These are phyloP conservation scores for Trametes meyenii DNA, from an alignment of 768 basidiomycete species.

Conservation along the genomic window DNA sequence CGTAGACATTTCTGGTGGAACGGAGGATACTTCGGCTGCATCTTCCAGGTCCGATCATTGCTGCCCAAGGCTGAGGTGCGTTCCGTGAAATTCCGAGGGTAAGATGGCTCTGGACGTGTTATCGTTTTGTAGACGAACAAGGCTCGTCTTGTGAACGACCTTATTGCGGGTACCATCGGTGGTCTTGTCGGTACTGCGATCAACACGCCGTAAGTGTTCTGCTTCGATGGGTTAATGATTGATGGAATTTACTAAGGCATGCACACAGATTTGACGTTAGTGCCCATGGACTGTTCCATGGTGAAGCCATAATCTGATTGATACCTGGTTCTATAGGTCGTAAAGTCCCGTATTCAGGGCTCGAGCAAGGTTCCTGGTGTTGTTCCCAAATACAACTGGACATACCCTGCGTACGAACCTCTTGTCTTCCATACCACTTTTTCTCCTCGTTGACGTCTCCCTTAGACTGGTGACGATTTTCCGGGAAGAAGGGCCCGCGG, in stretches of 20 bases:
- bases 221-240: background rate
- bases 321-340: constrained; percentile 58
- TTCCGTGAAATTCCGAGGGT: background rate
- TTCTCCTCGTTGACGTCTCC: background rate
- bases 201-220: constrained; percentile 80
- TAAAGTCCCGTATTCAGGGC: constrained; percentile 95
- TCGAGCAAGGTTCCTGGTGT: constrained; percentile 64
- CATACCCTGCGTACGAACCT: constrained; percentile 74
- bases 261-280: constrained; percentile 50
- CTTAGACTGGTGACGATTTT: constrained; percentile 68
- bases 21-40: constrained; percentile 94
- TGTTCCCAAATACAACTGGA: constrained; percentile 91
- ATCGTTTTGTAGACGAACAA: constrained; percentile 54
- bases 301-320: background rate
- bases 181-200: constrained; percentile 87
- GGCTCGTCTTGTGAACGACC: constrained; percentile 84
- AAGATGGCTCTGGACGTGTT: background rate
- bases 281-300: background rate
- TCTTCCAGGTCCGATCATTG: constrained; percentile 79
- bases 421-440: background rate
- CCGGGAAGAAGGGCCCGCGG: constrained; percentile 83
- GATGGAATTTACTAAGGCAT: background rate
- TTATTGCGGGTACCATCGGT: constrained; percentile 87
- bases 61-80: constrained; percentile 86
- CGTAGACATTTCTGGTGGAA: constrained; percentile 86